phyloP scores from a whole-genome alignment of 148 eudicot species.

The Silene latifolia region DNA sequence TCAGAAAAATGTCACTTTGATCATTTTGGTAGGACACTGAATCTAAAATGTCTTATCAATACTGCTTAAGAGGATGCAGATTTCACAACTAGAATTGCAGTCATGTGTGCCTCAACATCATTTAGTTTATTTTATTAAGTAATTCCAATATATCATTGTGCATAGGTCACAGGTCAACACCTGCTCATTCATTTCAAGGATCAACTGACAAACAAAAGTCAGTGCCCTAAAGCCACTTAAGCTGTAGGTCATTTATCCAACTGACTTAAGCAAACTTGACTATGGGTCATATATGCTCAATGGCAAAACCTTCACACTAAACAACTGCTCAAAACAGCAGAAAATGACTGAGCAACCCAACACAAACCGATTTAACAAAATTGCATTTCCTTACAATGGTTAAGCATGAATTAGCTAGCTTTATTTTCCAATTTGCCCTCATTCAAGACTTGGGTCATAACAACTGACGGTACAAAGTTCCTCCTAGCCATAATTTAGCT shows the following conservation, averaged over 20 bases:
- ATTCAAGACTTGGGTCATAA: neutral
- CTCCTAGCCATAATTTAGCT: neutral
- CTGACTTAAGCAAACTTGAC: neutral
- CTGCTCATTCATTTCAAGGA: neutral
- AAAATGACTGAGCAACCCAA: neutral
- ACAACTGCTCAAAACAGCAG: neutral
- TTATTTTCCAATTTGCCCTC: neutral
- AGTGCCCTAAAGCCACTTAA: neutral
- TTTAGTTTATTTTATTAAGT: neutral
- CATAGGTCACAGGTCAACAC: no score
- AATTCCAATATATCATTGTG: neutral
- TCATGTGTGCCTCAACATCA: neutral
- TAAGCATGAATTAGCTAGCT: neutral
- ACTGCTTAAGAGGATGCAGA: neutral
- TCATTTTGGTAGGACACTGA: no score
- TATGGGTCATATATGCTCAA: neutral
- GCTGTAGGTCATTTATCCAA: neutral
- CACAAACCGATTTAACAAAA: neutral
- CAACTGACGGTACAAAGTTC: neutral
- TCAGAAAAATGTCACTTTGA: neutral
- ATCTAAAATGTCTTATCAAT: neutral
- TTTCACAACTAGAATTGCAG: neutral
- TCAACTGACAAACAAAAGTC: neutral
- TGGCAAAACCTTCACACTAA: neutral
- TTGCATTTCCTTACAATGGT: neutral